phyloP scores from a whole-genome alignment of 176 grass and related monocot species.

The Otatea glauca region DNA sequence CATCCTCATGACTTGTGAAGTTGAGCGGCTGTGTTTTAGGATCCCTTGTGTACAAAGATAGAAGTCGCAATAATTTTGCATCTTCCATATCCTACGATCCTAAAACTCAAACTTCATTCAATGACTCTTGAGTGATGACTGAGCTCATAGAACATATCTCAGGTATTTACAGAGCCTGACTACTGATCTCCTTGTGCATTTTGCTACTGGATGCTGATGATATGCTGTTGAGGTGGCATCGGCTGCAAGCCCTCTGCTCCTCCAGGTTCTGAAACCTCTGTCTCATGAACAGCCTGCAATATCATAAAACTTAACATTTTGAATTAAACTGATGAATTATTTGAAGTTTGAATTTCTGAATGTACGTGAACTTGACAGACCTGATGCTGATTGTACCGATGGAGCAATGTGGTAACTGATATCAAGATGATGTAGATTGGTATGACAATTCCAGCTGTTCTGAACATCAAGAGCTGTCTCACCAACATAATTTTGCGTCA shows the following conservation, averaged over 20 bases:
- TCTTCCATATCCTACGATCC: not conserved
- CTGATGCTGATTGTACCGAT: constrained; percentile 46
- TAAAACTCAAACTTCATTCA: constrained; percentile 35
- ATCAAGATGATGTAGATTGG: constrained; percentile 64
- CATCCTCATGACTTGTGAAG: constrained; percentile 33
- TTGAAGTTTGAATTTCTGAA: not conserved
- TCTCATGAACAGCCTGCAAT: constrained; percentile 26
- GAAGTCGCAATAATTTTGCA: constrained; percentile 2
- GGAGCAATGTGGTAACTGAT: constrained; percentile 45
- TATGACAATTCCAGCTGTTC: constrained; percentile 63
- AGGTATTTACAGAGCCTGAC: constrained; percentile 44
- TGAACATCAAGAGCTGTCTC: constrained; percentile 56
- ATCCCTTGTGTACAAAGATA: constrained; percentile 29
- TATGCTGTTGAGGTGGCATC: constrained; percentile 38
- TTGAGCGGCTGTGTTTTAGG: constrained; percentile 4
- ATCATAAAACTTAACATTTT: constrained; percentile 9
- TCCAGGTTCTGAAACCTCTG: constrained; percentile 29
- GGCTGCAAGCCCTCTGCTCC: constrained; percentile 29
- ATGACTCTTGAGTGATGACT: not conserved
- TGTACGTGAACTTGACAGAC: constrained; percentile 8
- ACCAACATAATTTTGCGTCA: constrained; percentile 6
- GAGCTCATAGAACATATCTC: not conserved
- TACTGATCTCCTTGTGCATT: not conserved
- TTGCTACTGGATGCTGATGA: constrained; percentile 51
- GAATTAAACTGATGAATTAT: not conserved